Base-by-base conservation (phyloP, 805 yeast genomes). In the Cyberlindnera suaveolens region DNA sequence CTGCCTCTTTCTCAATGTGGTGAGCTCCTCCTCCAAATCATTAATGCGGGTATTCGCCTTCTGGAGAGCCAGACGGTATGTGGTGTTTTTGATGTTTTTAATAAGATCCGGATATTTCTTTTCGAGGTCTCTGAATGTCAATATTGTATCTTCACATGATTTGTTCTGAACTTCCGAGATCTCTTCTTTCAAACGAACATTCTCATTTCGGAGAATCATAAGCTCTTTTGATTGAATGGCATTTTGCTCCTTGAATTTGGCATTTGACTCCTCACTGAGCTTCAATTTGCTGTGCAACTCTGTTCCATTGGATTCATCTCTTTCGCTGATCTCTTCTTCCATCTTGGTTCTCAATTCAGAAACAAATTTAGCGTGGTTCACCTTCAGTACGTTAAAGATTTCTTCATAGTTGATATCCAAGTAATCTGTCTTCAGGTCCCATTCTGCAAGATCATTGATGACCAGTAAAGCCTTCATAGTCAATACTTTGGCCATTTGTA, bases 381-480 rank as follows among this genome's bases (percentile, higher is more conserved):
- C 10, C 16, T 39, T 37, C 19, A 41, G 11, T 8, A 39, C 35
- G 3, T 39, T 38, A 4, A 43, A 7, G 10, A 23, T 8, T 3
- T 23, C 17, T 8, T 35, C 38, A 36, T 47, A 41, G 23, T 45
- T 50, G n/a, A 45, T 39, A 6, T 50, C 49, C 23, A 50, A 32
- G 17, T 35, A 45, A 18, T 49, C 31, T 3, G 13, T 19, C 4
- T 40, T 31, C 17, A 45, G 16, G 29, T 40, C 32, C 46, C 40
- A 41, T 3, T 27, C 34, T 18, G 42, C 39, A 4, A 42, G 13
- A 3, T 33, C 27, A 5, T 23, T 18, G 6, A 48, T 31, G 10
- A 34, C 36, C 15, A 44, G 40, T 8, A 46, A n/a, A 3, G 43
- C 8, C 31, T 48, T 48, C 8, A 31, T 32, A 2, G 50, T 31